Evolutionary conservation across 2,329 filamentous ascomycete genomes (phyloP).

Genomic region (Thermochaetoides dissita): DNA sequence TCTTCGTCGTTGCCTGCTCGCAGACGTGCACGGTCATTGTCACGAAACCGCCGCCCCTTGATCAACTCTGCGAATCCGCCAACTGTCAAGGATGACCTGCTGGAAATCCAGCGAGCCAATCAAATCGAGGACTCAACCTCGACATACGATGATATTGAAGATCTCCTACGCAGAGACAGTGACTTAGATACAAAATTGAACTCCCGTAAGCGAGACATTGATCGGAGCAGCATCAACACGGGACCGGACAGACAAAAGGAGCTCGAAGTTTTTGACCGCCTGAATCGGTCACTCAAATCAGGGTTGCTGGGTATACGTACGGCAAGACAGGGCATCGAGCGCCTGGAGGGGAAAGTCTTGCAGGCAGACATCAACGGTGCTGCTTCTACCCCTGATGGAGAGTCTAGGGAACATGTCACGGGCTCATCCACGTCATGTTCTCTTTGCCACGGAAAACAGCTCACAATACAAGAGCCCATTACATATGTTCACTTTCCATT

Average conservation of each 20-base stretch:
- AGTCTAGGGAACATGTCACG: no score
- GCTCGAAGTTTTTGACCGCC: conserved; percentile 31
- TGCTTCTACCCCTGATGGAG: neutral
- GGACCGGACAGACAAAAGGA: conserved; percentile 24
- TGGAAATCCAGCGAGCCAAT: conserved; percentile 36
- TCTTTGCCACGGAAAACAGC: conserved; percentile 6
- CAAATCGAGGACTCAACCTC: conserved; percentile 39
- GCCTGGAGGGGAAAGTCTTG: conserved; percentile 38
- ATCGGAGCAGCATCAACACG: conserved; percentile 6
- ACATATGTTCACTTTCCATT: conserved; percentile 29
- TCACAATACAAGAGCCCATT: conserved; percentile 10
- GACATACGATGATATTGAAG: conserved; percentile 44
- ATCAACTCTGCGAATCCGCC: conserved; percentile 40
- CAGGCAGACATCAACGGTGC: conserved; percentile 20
- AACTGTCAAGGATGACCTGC: conserved; percentile 41
- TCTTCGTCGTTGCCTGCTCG: conserved; percentile 10
- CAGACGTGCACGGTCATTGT: conserved; percentile 19
- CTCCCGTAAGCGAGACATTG: conserved; percentile 6
- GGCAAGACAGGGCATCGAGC: conserved; percentile 44
- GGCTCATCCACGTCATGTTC: conserved; percentile 3
- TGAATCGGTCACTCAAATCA: conserved; percentile 38
- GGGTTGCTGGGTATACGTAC: conserved; percentile 38
- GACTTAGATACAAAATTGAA: conserved; percentile 4
- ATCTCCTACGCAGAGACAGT: conserved; percentile 23
- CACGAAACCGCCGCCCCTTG: conserved; percentile 31